These are phyloP conservation scores for Sclerotinia sclerotiorum DNA, from an alignment of 2,329 filamentous ascomycete species.

Conservation along the genomic window DNA sequence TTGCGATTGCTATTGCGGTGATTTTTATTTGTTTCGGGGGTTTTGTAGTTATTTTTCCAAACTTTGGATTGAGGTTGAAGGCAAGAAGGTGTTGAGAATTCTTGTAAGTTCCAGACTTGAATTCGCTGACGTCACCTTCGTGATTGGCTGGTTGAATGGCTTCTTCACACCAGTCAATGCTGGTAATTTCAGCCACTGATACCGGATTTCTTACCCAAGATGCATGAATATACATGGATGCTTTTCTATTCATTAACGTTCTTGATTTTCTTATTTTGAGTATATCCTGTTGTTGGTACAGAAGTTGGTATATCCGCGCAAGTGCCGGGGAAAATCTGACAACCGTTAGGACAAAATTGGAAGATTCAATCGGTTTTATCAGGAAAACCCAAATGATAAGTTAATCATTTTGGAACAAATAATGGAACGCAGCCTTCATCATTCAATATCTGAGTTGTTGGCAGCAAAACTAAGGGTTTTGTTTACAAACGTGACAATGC, in stretches of 20 bases:
- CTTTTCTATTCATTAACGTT: neutral
- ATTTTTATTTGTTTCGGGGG: neutral
- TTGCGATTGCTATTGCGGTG: neutral
- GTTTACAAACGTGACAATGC: neutral
- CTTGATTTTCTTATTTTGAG: neutral
- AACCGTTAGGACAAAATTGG: too few species aligned
- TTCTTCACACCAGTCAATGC: constrained; percentile 5
- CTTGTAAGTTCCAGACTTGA: constrained; percentile 13
- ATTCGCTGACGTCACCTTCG: neutral
- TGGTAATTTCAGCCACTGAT: constrained; percentile 3
- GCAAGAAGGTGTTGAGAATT: neutral
- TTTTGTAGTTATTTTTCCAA: neutral
- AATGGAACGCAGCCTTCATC: neutral
- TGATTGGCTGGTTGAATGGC: neutral
- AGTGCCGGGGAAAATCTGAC: too few species aligned
- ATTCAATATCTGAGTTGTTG: neutral
- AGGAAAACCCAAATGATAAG: too few species aligned
- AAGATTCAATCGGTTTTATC: too few species aligned
- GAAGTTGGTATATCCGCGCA: too few species aligned
- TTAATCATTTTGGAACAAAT: neutral
- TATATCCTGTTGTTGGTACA: too few species aligned
- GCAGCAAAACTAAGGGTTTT: neutral
- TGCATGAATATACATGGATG: neutral
- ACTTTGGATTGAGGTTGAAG: neutral
- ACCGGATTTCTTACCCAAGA: neutral